Evolutionary conservation across 2,329 filamentous ascomycete species (phyloP).

Genomic region (Aspergillus caelatus): DNA sequence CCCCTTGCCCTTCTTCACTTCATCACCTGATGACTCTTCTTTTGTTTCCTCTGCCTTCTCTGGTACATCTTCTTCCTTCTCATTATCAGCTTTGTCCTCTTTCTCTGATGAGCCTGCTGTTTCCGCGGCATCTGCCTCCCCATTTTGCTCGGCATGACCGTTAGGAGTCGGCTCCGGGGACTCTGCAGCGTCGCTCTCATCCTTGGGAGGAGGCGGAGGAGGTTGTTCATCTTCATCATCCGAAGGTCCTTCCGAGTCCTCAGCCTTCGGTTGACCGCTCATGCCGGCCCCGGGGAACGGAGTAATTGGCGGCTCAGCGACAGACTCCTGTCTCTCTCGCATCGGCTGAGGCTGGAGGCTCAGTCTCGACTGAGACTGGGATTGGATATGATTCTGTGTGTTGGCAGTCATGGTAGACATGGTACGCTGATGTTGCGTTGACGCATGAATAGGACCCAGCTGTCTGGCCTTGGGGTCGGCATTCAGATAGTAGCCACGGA

Average conservation of each 20-base stretch:
- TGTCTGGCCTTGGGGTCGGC: conserved; percentile 70
- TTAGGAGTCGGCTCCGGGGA: conserved; percentile 23
- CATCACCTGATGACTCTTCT: conserved; percentile 21
- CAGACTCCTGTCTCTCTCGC: conserved; percentile 26
- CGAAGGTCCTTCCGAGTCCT: conserved; percentile 30
- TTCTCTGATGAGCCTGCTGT: not conserved
- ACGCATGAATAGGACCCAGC: conserved; percentile 41
- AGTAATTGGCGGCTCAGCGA: conserved; percentile 33
- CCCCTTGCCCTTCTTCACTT: conserved; percentile 29
- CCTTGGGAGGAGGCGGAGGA: conserved; percentile 31
- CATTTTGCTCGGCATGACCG: conserved; percentile 18
- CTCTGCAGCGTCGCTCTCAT: conserved; percentile 18
- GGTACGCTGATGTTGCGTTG: conserved; percentile 38
- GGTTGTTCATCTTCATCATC: conserved; percentile 27
- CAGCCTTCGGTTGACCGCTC: conserved; percentile 31
- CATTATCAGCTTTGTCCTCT: conserved; percentile 13
- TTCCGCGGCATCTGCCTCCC: not conserved
- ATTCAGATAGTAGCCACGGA: conserved; percentile 94
- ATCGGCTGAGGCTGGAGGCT: conserved; percentile 27
- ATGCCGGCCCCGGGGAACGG: conserved; percentile 37
- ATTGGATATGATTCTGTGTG: conserved; percentile 21
- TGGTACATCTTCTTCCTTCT: conserved; percentile 17
- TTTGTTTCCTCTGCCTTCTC: conserved; percentile 23
- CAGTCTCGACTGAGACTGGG: conserved; percentile 21
- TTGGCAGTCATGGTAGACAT: conserved; percentile 32